Conservation (phyloP, 495 filamentous ascomycete species). For the Viridothelium virens region DNA sequence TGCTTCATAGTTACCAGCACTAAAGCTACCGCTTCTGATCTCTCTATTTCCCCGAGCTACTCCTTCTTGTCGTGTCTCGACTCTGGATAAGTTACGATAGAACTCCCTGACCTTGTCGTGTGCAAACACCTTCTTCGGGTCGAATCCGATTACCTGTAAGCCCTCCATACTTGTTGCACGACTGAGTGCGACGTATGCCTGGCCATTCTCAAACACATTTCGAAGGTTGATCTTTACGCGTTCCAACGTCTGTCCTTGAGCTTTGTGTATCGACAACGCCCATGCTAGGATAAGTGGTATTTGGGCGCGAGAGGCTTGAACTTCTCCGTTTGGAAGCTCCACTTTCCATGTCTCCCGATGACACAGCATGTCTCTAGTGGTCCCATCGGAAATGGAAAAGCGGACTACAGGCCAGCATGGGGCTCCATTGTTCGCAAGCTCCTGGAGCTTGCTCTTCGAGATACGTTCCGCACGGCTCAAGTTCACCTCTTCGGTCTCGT, state of each 20-base stretch:
- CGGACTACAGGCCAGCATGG: slow-evolving; percentile 67
- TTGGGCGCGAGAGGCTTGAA: slow-evolving; percentile 75
- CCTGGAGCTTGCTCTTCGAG: slow-evolving; percentile 17
- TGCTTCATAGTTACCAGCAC: slow-evolving; percentile 1
- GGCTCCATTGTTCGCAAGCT: slow-evolving; percentile 32
- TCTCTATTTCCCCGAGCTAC: slow-evolving; percentile 12
- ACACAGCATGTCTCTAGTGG: slow-evolving; percentile 67
- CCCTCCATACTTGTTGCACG: slow-evolving; percentile 82
- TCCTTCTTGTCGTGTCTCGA: slow-evolving; percentile 25
- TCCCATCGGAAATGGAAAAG: slow-evolving; percentile 73
- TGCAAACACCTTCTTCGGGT: slow-evolving; percentile 87
- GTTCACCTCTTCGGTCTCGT: slow-evolving; percentile 39
- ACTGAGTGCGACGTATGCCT: slow-evolving; percentile 74
- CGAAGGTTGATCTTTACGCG: slow-evolving; percentile 91
- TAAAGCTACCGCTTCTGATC: slow-evolving; percentile 12
- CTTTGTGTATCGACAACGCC: slow-evolving; percentile 97
- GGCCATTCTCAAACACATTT: slow-evolving; percentile 90
- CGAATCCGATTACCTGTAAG: slow-evolving; percentile 81
- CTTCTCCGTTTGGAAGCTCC: slow-evolving; percentile 88
- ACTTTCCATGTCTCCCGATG: slow-evolving; percentile 90
- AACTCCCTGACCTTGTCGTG: slow-evolving; percentile 80
- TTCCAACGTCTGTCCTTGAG: slow-evolving; percentile 92
- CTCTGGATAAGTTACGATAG: slow-evolving; percentile 67
- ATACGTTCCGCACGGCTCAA: slow-evolving; percentile 30
- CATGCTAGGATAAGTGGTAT: slow-evolving; percentile 87